Percentiles rank a stretch among this genome's conserved stretches.
Evolutionary conservation across 306 rosid genomes (phyloP).

Genomic region (Pterocarpus santalinus): DNA sequence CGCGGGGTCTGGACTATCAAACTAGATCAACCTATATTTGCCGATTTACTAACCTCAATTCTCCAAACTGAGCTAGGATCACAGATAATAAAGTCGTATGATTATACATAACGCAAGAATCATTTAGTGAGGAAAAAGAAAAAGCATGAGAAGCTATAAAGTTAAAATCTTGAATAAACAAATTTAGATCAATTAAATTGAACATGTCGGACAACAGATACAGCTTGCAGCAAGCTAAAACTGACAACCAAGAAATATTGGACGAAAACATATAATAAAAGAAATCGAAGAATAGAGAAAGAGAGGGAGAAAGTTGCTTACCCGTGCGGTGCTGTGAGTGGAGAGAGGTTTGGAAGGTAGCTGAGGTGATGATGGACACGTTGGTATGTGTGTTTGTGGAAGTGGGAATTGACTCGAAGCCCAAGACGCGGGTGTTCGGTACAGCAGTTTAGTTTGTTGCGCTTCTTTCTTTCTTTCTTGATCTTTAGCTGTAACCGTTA

Average conservation of each 20-base stretch:
- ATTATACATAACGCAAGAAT: not conserved
- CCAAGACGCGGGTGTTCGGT: slow-evolving; percentile 40
- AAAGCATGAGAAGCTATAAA: not conserved
- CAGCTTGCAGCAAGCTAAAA: slow-evolving; percentile 11
- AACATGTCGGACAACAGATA: slow-evolving; percentile 28
- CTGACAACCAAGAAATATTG: slow-evolving; percentile 9
- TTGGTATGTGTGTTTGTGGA: not conserved
- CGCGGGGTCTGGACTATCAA: not conserved
- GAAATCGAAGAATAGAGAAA: not conserved
- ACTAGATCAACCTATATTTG: slow-evolving; percentile 34
- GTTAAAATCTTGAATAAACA: not conserved
- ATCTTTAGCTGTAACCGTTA: not conserved
- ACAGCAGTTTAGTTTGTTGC: slow-evolving; percentile 30
- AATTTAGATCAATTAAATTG: slow-evolving; percentile 4
- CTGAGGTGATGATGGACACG: slow-evolving; percentile 5
- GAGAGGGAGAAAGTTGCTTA: not conserved
- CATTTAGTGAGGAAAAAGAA: slow-evolving; percentile 6
- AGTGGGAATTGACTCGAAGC: slow-evolving; percentile 29
- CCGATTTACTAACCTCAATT: slow-evolving; percentile 9
- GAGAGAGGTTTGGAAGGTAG: slow-evolving; percentile 7
- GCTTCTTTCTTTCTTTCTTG: not conserved
- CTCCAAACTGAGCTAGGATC: slow-evolving; percentile 29
- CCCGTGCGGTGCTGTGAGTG: not conserved
- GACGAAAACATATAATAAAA: not conserved
- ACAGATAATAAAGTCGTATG: slow-evolving; percentile 18